These are phyloP conservation scores for Teunomyces panamensis DNA, from an alignment of 805 yeast genomes.

Conservation along the genomic window DNA sequence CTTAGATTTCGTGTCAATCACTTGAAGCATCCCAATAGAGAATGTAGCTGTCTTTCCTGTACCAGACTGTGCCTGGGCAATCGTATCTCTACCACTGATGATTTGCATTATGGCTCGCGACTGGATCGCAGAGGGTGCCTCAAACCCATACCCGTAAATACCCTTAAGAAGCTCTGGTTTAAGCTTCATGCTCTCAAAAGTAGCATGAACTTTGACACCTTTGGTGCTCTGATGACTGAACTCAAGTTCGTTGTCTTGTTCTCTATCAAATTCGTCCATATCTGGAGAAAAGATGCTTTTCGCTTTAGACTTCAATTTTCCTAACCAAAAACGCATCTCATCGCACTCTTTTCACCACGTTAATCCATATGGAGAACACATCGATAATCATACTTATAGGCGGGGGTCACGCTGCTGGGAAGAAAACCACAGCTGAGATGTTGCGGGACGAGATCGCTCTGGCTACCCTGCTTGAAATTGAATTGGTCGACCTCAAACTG, in stretches of 20 bases:
- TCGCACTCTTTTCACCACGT: conserved; percentile 4
- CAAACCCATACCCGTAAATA: conserved; percentile 78
- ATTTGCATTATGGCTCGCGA: conserved; percentile 78
- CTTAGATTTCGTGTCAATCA: conserved; percentile 68
- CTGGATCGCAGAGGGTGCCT: conserved; percentile 79
- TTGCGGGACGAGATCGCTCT: conserved; percentile 27
- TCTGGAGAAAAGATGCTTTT: neutral
- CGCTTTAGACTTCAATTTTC: neutral
- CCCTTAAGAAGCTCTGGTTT: conserved; percentile 43
- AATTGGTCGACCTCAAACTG: conserved; percentile 44
- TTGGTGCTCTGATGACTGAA: conserved; percentile 51
- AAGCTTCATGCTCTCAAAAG: conserved; percentile 41
- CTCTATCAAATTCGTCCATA: conserved; percentile 58
- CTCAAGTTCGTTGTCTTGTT: conserved; percentile 55
- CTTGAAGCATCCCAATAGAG: conserved; percentile 69
- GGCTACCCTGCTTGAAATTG: conserved; percentile 14
- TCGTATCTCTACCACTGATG: conserved; percentile 65
- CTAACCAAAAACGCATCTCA: neutral
- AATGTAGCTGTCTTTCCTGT: conserved; percentile 91
- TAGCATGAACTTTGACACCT: conserved; percentile 51
- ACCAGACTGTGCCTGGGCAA: conserved; percentile 89
- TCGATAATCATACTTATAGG: conserved; percentile 48
- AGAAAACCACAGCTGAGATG: conserved; percentile 33
- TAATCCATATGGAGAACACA: conserved; percentile 1
- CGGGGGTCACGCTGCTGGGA: conserved; percentile 65